Percentiles rank a stretch among this genome's conserved stretches.
These are phyloP conservation scores for Pseudohalonectria lignicola DNA, from an alignment of 2,329 filamentous ascomycete genomes.

Conservation along the genomic window DNA sequence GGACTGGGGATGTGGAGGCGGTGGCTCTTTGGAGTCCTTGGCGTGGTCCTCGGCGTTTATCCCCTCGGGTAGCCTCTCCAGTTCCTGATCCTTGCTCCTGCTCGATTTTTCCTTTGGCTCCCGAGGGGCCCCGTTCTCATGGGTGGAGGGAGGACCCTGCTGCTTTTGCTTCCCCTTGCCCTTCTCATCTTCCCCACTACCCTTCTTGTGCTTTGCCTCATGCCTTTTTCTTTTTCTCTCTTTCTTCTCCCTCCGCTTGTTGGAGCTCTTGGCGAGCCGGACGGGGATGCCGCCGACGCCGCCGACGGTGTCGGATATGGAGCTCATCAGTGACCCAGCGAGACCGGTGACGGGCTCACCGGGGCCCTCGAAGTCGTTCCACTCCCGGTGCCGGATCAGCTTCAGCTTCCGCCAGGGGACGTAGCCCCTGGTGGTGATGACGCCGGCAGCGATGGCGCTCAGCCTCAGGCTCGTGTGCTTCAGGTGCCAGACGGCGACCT, in stretches of 20 bases:
- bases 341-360: constrained; percentile 62
- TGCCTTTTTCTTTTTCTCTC: constrained; percentile 23
- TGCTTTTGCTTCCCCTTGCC: neutral
- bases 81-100: too few species aligned
- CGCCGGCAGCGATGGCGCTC: constrained; percentile 52
- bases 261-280: constrained; percentile 45
- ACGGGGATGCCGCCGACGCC: constrained; percentile 56
- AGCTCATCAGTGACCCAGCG: constrained; percentile 49
- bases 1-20: neutral
- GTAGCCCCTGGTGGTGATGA: constrained; percentile 50
- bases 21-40: neutral
- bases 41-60: neutral
- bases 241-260: constrained; percentile 39
- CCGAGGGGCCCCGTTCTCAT: too few species aligned
- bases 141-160: too few species aligned
- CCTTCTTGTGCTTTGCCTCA: constrained; percentile 1
- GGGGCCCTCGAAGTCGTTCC: constrained; percentile 68
- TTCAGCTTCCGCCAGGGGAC: constrained; percentile 53
- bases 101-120: too few species aligned
- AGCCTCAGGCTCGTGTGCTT: constrained; percentile 50
- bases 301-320: constrained; percentile 45
- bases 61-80: neutral
- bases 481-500: constrained; percentile 53
- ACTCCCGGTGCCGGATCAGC: constrained; percentile 56
- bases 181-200: neutral